phyloP scores from a whole-genome alignment of 169 alveolate genomes.

The Eimeria brunetti region DNA sequence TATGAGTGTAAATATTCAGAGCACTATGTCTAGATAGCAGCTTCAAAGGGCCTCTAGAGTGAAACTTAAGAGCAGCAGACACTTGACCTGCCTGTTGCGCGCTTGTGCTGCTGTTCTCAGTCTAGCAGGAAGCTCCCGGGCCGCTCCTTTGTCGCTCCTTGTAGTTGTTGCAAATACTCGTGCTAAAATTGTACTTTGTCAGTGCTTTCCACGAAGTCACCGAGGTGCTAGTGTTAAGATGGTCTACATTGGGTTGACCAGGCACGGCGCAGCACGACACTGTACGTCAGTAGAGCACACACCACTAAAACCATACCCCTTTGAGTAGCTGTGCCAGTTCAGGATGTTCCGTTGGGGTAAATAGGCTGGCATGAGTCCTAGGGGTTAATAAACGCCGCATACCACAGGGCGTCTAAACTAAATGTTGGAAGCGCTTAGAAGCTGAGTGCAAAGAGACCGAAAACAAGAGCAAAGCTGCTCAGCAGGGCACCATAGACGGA shows the following conservation, averaged over 20 bases:
- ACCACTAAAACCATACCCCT: neutral
- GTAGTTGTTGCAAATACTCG: neutral
- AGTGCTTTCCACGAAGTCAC: neutral
- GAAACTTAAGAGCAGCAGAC: neutral
- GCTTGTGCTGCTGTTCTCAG: neutral
- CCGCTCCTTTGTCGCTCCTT: neutral
- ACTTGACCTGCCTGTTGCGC: neutral
- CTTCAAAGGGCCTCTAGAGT: neutral
- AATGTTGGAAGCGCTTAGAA: neutral
- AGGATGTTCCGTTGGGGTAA: neutral
- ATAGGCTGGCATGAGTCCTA: neutral
- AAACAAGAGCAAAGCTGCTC: neutral
- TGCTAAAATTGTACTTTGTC: neutral
- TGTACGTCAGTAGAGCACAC: neutral
- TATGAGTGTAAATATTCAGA: neutral
- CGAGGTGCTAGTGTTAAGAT: neutral
- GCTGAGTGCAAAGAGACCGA: conserved; percentile 9
- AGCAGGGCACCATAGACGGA: conserved; percentile 21
- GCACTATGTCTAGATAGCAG: neutral
- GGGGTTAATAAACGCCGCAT: neutral
- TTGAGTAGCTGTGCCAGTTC: neutral
- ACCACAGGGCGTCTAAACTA: neutral
- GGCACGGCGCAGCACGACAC: neutral
- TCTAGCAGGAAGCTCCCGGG: neutral
- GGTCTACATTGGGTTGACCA: neutral